Base-by-base conservation (phyloP, 106 monocot species). In the Gastrodia elata region DNA sequence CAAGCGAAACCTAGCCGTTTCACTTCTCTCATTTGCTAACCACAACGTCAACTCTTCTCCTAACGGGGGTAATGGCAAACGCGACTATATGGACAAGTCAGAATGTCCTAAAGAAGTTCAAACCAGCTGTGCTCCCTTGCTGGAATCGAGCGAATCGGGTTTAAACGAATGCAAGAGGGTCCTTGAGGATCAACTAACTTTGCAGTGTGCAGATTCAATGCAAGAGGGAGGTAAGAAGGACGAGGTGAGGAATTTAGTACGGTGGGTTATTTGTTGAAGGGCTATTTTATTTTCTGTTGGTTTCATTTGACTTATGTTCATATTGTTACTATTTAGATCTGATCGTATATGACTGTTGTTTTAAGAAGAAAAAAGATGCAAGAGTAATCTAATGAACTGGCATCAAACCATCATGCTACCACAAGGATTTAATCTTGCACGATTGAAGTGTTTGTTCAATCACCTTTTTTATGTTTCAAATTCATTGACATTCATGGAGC, bases 1-100 rank as follows among this genome's bases (percentile, higher is more conserved):
- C 56, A 73, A 71, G 64, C 76, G 88, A 15, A 35, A 75, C 55
- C 76, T 57, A 38, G 80, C 84, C 44, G 65, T 88, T 24, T 70
- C 84, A 14, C 84, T 74, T 68, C 64, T 82, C 74, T 42, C 59
- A 44, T 14, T 13, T 22, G 13, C 32, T 27, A 56, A 56, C 22
- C 68, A 67, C 33, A 44, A 20, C 65, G 2, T 14, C 28, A 25
- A 14, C 24, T 30, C 39, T 24, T 30, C 55, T 1, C 20, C 13
- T 0, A 15, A 33, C 11, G 22, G 5, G 18, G 72, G 27, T n/a
- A 75, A 28, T 13, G 43, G 40, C 40, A 67, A 77, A 44, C 52
- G 69, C 18, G 39, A 65, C 18, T 75, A 72, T 25, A 67, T 55
- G 14, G 75, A 24, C 16, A 73, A 74, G 37, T 9, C 40, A 6